Evolutionary conservation across 345 rosid species (phyloP), one percentile per base, ranked within the genome.

Genomic region (Linum lewisii): DNA sequence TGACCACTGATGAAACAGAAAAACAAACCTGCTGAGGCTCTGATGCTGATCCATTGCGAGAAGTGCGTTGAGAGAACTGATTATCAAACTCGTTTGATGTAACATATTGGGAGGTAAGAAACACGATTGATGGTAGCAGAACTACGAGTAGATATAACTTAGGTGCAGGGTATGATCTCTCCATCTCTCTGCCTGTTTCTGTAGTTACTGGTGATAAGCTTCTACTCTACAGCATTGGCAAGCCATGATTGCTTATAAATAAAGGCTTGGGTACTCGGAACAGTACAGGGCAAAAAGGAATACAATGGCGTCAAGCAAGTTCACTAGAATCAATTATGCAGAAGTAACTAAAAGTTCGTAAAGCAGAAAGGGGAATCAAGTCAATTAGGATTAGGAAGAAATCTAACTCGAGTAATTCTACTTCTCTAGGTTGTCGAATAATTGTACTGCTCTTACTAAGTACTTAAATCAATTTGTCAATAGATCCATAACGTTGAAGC

Each of bases 11-110:
- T 38, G 45, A 38, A 38, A 38, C 3, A 38, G 16, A 38, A 38
- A 38, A 38, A 15, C 15, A 15, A 23, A 90, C 98, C 90, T 92
- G 98, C 71, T 92, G 96, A 19, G 98, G 90, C 36, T 82, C 88
- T 10, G 82, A 73, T 19, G 80, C 67, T 11, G 88, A 77, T 18
- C 88, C 63, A 7, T 72, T 37, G 58, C 88, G 82, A 21, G 66
- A 58, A 20, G 86, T 72, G 53, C 54, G 82, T 9, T 92, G 88
- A 21, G 65, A 24, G 36, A 62, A 80, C 59, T 70, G 72, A 26
- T 49, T 24, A 0, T 24, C 2, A 0, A 51, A 57, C 1, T 75
- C 74, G 11, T 42, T 26, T 57, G 68, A 50, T 61, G 67, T 15
- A 61, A 65, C 10, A 22, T 78, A 24, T 26, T 67, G 29, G 10